A percentile compares a stretch with the other conserved stretches of the same genome.
These are phyloP conservation scores for Salinomyces thailandicus DNA, from an alignment of 2,329 filamentous ascomycete genomes.

Conservation along the genomic window DNA sequence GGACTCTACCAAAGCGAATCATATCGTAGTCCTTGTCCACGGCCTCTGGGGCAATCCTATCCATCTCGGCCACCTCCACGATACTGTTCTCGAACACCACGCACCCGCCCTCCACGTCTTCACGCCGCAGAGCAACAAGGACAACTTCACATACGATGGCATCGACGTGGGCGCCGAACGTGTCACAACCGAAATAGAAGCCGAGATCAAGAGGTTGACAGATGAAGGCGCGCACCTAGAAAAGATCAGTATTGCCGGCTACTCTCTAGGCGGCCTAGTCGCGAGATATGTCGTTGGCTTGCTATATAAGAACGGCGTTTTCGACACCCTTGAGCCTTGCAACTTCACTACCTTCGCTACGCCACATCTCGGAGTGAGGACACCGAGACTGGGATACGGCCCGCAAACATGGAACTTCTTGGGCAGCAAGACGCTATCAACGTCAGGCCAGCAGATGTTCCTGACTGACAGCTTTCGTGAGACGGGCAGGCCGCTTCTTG, in stretches of 20 bases:
- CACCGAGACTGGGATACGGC: slow-evolving; percentile 33
- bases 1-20: too few species aligned
- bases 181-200: slow-evolving; percentile 53
- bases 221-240: slow-evolving; percentile 1
- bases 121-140: slow-evolving; percentile 60
- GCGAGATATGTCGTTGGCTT: slow-evolving; percentile 79
- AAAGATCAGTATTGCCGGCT: slow-evolving; percentile 79
- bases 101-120: slow-evolving; percentile 59
- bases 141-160: slow-evolving; percentile 58
- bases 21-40: slow-evolving; percentile 69
- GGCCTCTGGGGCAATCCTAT: slow-evolving; percentile 70
- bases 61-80: slow-evolving; percentile 60
- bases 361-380: slow-evolving; percentile 52
- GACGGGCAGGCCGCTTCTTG: slow-evolving; percentile 68
- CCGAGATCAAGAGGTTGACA: slow-evolving; percentile 46
- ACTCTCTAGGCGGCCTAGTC: slow-evolving; percentile 80
- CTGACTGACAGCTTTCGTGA: slow-evolving; percentile 75
- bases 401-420: slow-evolving; percentile 60
- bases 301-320: slow-evolving; percentile 62
- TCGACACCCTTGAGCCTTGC: slow-evolving; percentile 70
- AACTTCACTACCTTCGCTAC: slow-evolving; percentile 92
- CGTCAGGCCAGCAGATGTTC: slow-evolving; percentile 79
- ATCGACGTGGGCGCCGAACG: slow-evolving; percentile 61
- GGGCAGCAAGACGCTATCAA: slow-evolving; percentile 68
- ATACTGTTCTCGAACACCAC: slow-evolving; percentile 51